Evolutionary conservation across 2,329 filamentous ascomycete genomes (phyloP).

Genomic region (Geosmithia putterillii): DNA sequence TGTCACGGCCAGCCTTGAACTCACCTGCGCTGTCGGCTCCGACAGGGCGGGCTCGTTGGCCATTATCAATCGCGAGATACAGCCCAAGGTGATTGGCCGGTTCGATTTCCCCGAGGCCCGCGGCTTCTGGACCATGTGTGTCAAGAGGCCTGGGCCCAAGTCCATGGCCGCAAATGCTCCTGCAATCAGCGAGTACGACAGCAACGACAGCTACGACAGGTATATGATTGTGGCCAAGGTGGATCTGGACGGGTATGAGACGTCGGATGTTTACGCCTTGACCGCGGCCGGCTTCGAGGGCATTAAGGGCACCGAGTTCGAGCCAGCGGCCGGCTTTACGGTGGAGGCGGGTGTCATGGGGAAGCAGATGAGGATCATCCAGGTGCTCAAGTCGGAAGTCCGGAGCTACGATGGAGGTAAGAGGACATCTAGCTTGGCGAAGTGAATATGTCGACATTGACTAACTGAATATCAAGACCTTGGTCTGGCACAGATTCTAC

Average conservation of each 20-base stretch:
- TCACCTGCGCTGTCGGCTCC: conserved; percentile 50
- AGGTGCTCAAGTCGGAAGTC: conserved; percentile 77
- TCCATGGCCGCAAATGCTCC: conserved; percentile 34
- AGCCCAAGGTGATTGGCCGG: conserved; percentile 57
- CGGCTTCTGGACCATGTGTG: conserved; percentile 70
- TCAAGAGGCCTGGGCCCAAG: conserved; percentile 54
- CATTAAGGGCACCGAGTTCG: conserved; percentile 77
- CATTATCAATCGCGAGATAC: conserved; percentile 65
- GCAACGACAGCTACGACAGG: conserved; percentile 55
- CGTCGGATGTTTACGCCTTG: conserved; percentile 65
- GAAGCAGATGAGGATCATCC: conserved; percentile 70
- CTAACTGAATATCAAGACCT: conserved; percentile 45
- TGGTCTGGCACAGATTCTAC: conserved; percentile 79
- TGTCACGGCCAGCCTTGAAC: conserved; percentile 43
- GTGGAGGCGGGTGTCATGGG: conserved; percentile 77
- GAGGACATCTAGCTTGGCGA: conserved; percentile 15
- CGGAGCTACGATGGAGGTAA: conserved; percentile 81
- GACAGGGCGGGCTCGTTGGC: conserved; percentile 59
- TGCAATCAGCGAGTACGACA: conserved; percentile 38
- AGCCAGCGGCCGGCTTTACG: conserved; percentile 76
- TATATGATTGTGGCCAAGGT: conserved; percentile 76
- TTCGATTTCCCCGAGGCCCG: conserved; percentile 63
- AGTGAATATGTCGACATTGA: conserved; percentile 9
- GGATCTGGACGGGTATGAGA: conserved; percentile 56
- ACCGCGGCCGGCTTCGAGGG: conserved; percentile 64